Evolutionary conservation across 345 rosid genomes (phyloP).

Genomic region (Eutrema yunnanense): DNA sequence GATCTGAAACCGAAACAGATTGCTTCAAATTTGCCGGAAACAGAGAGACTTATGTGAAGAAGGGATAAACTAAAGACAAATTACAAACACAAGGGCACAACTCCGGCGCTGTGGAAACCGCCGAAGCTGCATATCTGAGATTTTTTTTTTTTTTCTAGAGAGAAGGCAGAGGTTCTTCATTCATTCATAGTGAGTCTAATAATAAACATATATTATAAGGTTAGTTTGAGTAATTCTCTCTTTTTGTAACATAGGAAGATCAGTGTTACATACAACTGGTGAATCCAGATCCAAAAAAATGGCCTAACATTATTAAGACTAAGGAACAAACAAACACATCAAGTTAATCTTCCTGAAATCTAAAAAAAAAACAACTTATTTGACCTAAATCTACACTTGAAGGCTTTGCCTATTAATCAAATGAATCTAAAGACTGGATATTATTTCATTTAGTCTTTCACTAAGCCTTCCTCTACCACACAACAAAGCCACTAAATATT

Average conservation of each 20-base stretch:
- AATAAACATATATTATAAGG: too few relatives aligned
- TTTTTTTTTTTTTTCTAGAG: too few relatives aligned
- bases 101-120: too few relatives aligned
- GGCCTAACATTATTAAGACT: neutral
- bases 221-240: too few relatives aligned
- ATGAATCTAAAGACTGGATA: constrained; percentile 15
- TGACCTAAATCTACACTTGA: neutral
- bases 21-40: too few relatives aligned
- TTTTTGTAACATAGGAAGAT: neutral
- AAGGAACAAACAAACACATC: constrained; percentile 15
- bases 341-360: constrained; percentile 15
- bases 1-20: too few relatives aligned
- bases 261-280: neutral
- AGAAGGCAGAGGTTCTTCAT: too few relatives aligned
- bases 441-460: neutral
- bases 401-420: neutral
- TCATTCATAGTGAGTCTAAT: too few relatives aligned
- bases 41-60: too few relatives aligned
- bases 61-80: too few relatives aligned
- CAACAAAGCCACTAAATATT: constrained; percentile 10
- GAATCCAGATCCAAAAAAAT: neutral
- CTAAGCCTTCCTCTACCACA: constrained; percentile 10
- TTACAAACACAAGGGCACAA: too few relatives aligned
- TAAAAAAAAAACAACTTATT: neutral
- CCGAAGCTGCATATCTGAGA: too few relatives aligned